Evolutionary conservation across 2,329 filamentous ascomycete genomes (phyloP).

Genomic region (Ophiocordyceps australis): DNA sequence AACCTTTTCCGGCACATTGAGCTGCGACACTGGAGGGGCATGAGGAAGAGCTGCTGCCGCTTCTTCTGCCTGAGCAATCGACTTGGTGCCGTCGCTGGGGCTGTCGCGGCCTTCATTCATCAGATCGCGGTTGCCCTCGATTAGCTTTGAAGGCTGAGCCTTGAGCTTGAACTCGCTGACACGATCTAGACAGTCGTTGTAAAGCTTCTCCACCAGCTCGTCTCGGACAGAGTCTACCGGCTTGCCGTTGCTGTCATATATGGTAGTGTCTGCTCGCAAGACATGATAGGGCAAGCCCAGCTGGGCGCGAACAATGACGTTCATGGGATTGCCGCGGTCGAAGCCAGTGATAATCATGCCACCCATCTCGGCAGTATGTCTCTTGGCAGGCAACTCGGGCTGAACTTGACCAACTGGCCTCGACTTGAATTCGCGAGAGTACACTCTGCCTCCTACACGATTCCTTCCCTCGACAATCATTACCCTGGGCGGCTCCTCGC

Average conservation of each 20-base stretch:
- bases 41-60: constrained; percentile 41
- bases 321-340: constrained; percentile 84
- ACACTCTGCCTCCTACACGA: constrained; percentile 80
- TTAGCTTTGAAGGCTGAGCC: constrained; percentile 45
- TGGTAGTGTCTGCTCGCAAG: constrained; percentile 61
- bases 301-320: constrained; percentile 79
- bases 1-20: constrained; percentile 31
- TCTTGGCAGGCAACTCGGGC: constrained; percentile 33
- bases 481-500: constrained; percentile 54
- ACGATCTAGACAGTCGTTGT: constrained; percentile 86
- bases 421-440: constrained; percentile 55
- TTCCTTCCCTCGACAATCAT: constrained; percentile 74
- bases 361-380: constrained; percentile 85
- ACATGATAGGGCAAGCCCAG: constrained; percentile 73
- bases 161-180: constrained; percentile 84
- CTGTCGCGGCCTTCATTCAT: constrained; percentile 74
- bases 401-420: constrained; percentile 32
- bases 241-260: constrained; percentile 71
- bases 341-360: constrained; percentile 98
- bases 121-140: constrained; percentile 67
- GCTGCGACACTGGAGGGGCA: constrained; percentile 33
- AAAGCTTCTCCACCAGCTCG: constrained; percentile 72
- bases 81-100: constrained; percentile 46
- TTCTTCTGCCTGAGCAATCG: constrained; percentile 55
- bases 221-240: constrained; percentile 66